Percentiles rank a stretch among this genome's conserved stretches.
phyloP scores from a whole-genome alignment of 345 rosid genomes.

The Cardamine chenopodiifolia region DNA sequence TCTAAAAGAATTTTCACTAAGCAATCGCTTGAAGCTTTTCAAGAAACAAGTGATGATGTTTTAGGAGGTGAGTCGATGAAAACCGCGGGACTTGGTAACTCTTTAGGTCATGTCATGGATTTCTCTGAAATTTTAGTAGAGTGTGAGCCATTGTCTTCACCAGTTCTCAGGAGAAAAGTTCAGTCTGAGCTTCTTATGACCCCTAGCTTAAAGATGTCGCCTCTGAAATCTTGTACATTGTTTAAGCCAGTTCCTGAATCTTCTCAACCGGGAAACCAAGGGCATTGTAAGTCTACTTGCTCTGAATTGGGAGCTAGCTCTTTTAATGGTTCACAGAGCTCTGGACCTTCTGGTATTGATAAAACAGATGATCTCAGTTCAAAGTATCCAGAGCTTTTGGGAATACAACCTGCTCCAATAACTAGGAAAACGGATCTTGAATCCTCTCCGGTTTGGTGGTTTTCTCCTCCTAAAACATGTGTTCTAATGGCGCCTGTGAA shows the following conservation, averaged over 20 bases:
- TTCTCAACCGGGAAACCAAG: slow-evolving; percentile 38
- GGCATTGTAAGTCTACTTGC: slow-evolving; percentile 55
- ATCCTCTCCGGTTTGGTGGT: slow-evolving; percentile 73
- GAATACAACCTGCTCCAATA: slow-evolving; percentile 55
- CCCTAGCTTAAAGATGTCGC: slow-evolving; percentile 74
- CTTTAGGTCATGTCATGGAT: slow-evolving; percentile 36
- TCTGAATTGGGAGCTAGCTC: slow-evolving; percentile 51
- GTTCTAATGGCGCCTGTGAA: slow-evolving; percentile 64
- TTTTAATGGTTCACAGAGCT: slow-evolving; percentile 41
- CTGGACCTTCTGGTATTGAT: slow-evolving; percentile 62
- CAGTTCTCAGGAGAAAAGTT: slow-evolving; percentile 44
- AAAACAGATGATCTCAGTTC: slow-evolving; percentile 48
- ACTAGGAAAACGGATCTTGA: slow-evolving; percentile 52
- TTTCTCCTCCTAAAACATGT: slow-evolving; percentile 92
- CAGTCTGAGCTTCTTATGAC: slow-evolving; percentile 61
- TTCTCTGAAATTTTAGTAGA: slow-evolving; percentile 32
- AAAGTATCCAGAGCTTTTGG: slow-evolving; percentile 81
- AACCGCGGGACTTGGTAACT: slow-evolving; percentile 41
- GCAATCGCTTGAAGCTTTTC: slow-evolving; percentile 41
- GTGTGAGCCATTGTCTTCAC: slow-evolving; percentile 48
- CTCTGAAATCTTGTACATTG: slow-evolving; percentile 78
- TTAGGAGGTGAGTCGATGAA: slow-evolving; percentile 42
- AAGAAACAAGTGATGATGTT: slow-evolving; percentile 47
- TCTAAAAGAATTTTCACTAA: slow-evolving; percentile 46
- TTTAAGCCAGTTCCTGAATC: slow-evolving; percentile 60